Base-by-base conservation (phyloP, 2,329 filamentous ascomycete species). In the Fusarium devonianum region DNA sequence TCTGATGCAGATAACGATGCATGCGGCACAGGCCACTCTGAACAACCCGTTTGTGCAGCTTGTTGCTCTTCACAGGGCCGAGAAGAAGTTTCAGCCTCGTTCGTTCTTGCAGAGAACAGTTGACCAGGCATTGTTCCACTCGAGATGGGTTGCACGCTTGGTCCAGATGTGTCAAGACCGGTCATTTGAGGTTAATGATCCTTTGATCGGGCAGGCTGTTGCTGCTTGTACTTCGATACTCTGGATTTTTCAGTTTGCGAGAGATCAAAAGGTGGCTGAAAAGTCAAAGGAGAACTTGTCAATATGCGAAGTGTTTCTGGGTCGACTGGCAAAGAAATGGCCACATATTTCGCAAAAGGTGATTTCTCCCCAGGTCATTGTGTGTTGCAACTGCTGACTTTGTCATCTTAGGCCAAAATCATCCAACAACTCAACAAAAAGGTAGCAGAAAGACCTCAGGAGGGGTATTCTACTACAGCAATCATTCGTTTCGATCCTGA, bases 21-120 rank as follows among this genome's bases (percentile, higher is more conserved):
- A 64, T 9, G 58, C 58, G 3, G 42, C 61, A 0, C 60, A 63
- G 7, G 62, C 58, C 0, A 47, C 59, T 0, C 29, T 64, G 1
- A 62, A 64, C 4, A 64, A 64, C 2, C 62, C 62, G 0, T 64
- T 64, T 7, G 57, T 64, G 2, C 62, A 64, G 7, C 62, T 64
- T 1, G 61, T 64, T 0, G 61, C 57, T 1, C 61, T 59, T 9
- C 50, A 59, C 3, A 46, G 50, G 13, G 46, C 38, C 5, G 58
- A 46, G 2, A 47, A 47, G 0, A 51, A 62, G 0, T 54, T 58
- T 7, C 61, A 59, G 2, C 62, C 62, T 0, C 56, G 61, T 0
- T 64, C 62, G 0, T 64, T 64, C 7, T 1, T 64, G 1, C 62
- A 64, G 7, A 60, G 61, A 5, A 64, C 58, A 1, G 62, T 64